Evolutionary conservation across 225 moss, liverwort and hornwort species (phyloP).

Genomic region (Marchantia paleacea): DNA sequence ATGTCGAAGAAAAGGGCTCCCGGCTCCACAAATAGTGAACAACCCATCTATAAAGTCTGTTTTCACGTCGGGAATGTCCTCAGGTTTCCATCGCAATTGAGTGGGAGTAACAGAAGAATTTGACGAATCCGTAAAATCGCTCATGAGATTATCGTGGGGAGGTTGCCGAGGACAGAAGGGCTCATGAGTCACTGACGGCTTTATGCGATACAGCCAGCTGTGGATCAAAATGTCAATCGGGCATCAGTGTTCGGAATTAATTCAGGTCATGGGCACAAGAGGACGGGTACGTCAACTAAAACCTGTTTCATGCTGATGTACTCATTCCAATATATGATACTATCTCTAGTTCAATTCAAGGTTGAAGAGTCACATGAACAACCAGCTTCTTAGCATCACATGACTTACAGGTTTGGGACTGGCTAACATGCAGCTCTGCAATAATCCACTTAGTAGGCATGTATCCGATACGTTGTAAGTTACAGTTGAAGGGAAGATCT

Average conservation of each 20-base stretch:
- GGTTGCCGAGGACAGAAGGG: constrained; percentile 70
- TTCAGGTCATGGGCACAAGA: too few species aligned
- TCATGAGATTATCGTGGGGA: constrained; percentile 46
- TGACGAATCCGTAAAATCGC: constrained; percentile 67
- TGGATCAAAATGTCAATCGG: not conserved
- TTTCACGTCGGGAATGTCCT: constrained; percentile 43
- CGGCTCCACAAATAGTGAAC: constrained; percentile 84
- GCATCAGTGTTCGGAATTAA: not conserved
- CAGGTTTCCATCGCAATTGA: constrained; percentile 85
- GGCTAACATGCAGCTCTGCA: too few species aligned
- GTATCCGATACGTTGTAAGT: not conserved
- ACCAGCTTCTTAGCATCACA: too few species aligned
- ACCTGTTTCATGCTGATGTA: too few species aligned
- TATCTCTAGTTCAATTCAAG: too few species aligned
- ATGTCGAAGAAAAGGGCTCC: constrained; percentile 86
- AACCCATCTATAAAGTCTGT: constrained; percentile 78
- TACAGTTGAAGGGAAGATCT: not conserved
- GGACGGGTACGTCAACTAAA: too few species aligned
- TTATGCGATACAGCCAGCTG: constrained; percentile 95
- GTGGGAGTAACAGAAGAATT: constrained; percentile 65
- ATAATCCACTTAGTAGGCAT: too few species aligned
- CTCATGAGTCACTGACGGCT: constrained; percentile 94
- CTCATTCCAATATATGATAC: too few species aligned
- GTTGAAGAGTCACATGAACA: too few species aligned
- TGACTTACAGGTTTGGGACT: too few species aligned